Conservation (phyloP, 768 basidiomycete species). For the Polyporus arcularius region DNA sequence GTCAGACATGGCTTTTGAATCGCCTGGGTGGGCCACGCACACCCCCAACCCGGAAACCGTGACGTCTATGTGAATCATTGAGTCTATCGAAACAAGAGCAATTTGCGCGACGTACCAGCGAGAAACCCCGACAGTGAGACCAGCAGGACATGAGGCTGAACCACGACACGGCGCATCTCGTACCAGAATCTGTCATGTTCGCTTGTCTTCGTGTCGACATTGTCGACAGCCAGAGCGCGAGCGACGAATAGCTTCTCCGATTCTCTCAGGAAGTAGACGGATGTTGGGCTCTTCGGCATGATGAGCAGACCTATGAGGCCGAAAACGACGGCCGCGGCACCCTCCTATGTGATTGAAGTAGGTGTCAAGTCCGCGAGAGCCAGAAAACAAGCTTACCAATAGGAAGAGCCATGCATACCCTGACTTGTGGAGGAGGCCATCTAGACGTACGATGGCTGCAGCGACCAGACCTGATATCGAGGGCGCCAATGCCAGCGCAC, state of each 20-base stretch:
- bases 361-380: slow-evolving; percentile 11
- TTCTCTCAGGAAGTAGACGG: slow-evolving; percentile 11
- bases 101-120: slow-evolving; percentile 43
- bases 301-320: slow-evolving; percentile 53
- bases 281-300: slow-evolving; percentile 35
- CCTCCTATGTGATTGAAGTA: slow-evolving; percentile 38
- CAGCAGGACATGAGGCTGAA: slow-evolving; percentile 14
- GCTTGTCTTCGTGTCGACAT: neutral
- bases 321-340: slow-evolving; percentile 59
- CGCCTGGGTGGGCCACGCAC: slow-evolving; percentile 13
- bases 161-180: slow-evolving; percentile 10
- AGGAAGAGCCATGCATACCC: slow-evolving; percentile 75
- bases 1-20: neutral
- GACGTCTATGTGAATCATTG: neutral
- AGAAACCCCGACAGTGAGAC: slow-evolving; percentile 26
- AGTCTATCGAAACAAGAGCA: neutral
- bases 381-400: slow-evolving; percentile 46
- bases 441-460: slow-evolving; percentile 55
- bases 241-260: slow-evolving; percentile 15
- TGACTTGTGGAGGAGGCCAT: slow-evolving; percentile 49
- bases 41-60: slow-evolving; percentile 28
- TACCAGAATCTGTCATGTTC: slow-evolving; percentile 1
- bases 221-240: slow-evolving; percentile 12
- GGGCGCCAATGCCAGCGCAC: slow-evolving; percentile 48
- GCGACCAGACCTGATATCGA: slow-evolving; percentile 69